Evolutionary conservation across 1,284 basidiomycete genomes (phyloP), one percentile per base, ranked within the genome.

Genomic region (Tylopilus orsonianus): DNA sequence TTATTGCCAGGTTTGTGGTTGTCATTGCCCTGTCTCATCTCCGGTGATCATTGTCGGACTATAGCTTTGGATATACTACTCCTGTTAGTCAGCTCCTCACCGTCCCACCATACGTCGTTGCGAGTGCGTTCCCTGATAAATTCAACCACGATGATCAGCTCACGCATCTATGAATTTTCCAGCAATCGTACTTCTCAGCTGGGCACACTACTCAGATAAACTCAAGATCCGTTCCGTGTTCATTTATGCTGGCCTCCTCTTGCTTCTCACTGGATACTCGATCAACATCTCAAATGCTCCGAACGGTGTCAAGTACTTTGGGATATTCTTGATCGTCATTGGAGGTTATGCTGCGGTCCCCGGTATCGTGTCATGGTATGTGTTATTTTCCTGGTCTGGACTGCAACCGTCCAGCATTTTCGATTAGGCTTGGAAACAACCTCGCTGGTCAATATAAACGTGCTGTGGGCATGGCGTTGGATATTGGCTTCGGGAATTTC

Each of bases 61-160:
- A 49, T 18, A 81, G 78, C 24, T 86, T 85, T 49, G 83, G 81
- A 6, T 78, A 78, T 58, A 66, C 70, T 8, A 68, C 78, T 3
- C 68, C 81, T 0, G 71, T 84, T 52, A 81, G 77, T 48, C 82
- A 88, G 56, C 71, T 89, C 1, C 72, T 88, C 22, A 86, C 85
- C 0, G 78, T 87, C 0, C 87, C 87, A 0, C 80, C 84, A 14
- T 88, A 88, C 59, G 64, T 83, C 26, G 70, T 78, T 46, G 81
- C 81, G 0, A 78, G 82, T 83, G 57, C 51, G 78, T 65, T 35
- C 19, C 18, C 41, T 13, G 3, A 2, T 19, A 5, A 41, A 40
- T 33, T 0, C n/a, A n/a, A n/a, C n/a, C n/a, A n/a, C n/a, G n/a
- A n/a, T n/a, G n/a, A n/a, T n/a, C n/a, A n/a, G n/a, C n/a, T n/a